Conservation (phyloP, 306 rosid genomes). For the Abrus precatorius region DNA sequence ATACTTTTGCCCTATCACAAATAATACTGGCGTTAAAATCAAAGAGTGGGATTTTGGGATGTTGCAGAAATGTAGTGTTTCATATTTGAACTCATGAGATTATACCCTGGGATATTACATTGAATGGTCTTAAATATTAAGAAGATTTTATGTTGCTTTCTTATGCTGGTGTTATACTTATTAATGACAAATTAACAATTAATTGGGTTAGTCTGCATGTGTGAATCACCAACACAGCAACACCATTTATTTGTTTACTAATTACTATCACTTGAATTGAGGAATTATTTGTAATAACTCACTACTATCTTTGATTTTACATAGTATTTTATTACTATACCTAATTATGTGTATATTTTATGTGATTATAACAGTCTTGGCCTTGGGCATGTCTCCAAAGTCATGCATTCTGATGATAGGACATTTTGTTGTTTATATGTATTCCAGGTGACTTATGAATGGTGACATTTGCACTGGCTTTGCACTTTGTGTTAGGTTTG, state of each 20-base stretch:
- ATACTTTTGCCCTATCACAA: neutral
- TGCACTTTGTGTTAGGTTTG: constrained; percentile 22
- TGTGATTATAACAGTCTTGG: neutral
- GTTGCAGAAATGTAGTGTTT: neutral
- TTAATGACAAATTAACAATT: neutral
- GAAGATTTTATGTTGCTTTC: constrained; percentile 5
- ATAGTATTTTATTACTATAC: neutral
- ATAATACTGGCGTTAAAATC: neutral
- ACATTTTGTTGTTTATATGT: constrained; percentile 16
- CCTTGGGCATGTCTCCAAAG: neutral
- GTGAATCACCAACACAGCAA: neutral
- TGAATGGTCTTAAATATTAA: neutral
- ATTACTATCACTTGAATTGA: neutral
- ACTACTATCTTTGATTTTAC: neutral
- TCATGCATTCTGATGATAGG: constrained; percentile 18
- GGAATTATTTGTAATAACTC: neutral
- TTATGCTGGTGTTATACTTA: neutral
- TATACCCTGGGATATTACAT: neutral
- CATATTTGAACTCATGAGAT: neutral
- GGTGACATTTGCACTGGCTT: constrained; percentile 13
- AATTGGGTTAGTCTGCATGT: neutral
- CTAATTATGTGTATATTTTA: constrained; percentile 14
- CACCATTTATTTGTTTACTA: neutral
- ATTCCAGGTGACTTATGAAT: constrained; percentile 61
- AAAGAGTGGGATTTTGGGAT: neutral